These are phyloP conservation scores for Gossypium rotundifolium DNA, from an alignment of 345 rosid species.

Conservation along the genomic window DNA sequence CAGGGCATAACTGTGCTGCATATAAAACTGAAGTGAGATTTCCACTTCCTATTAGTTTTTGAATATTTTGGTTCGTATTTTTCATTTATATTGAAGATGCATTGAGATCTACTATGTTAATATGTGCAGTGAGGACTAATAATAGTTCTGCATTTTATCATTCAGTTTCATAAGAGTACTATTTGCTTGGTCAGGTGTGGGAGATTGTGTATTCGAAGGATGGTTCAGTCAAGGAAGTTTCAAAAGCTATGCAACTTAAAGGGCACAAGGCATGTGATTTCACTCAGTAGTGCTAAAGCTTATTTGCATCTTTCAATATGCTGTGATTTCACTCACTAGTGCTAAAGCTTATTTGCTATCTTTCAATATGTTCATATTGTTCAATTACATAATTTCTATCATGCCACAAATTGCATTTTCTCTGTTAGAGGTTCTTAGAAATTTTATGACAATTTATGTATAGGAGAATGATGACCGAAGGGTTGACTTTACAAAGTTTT, in stretches of 20 bases:
- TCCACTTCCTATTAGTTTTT: not conserved
- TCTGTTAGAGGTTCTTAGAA: not conserved
- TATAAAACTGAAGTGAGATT: not conserved
- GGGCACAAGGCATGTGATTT: conserved; percentile 70
- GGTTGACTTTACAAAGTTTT: not conserved
- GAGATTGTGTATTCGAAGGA: conserved; percentile 91
- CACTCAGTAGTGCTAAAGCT: not conserved
- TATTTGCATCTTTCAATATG: not conserved
- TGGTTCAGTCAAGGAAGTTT: conserved; percentile 88
- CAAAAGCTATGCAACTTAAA: conserved; percentile 91
- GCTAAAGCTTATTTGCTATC: not conserved
- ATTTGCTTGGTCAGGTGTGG: conserved; percentile 63
- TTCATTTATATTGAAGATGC: not conserved
- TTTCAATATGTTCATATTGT: not conserved
- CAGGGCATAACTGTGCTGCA: not conserved
- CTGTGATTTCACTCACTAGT: not conserved
- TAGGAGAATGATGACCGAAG: not conserved
- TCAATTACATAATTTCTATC: not conserved
- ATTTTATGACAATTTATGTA: not conserved
- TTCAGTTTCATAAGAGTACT: not conserved
- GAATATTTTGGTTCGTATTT: not conserved
- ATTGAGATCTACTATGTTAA: not conserved
- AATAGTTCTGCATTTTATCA: not conserved
- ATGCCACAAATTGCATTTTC: not conserved
- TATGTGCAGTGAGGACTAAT: not conserved